Percentiles rank a stretch among this genome's conserved stretches.
These are phyloP conservation scores for Mytilinidion resinicola DNA, from an alignment of 495 filamentous ascomycete genomes.

Conservation along the genomic window DNA sequence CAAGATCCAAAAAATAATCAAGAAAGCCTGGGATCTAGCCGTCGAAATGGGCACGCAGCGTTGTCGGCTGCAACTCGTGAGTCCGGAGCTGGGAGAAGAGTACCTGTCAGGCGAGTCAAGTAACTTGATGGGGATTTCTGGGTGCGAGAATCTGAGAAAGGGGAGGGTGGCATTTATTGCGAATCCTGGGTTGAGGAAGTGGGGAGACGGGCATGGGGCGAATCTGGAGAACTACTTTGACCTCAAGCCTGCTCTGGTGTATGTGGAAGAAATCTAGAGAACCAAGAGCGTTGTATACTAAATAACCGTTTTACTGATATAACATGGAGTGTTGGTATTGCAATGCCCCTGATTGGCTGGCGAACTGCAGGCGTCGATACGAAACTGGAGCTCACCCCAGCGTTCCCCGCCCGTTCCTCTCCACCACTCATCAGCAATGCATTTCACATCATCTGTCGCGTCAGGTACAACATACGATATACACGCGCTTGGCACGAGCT, in stretches of 20 bases:
- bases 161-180: constrained; percentile 7
- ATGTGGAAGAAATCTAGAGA: background rate
- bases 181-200: constrained; percentile 13
- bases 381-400: too few species aligned
- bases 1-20: background rate
- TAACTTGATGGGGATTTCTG: constrained; percentile 2
- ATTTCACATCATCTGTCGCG: too few species aligned
- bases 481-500: too few species aligned
- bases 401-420: too few species aligned
- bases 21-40: constrained; percentile 5
- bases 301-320: too few species aligned
- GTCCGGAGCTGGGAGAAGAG: background rate
- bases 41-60: constrained; percentile 7
- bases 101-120: background rate
- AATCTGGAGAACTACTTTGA: background rate
- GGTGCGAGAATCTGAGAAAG: constrained; percentile 4
- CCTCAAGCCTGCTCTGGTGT: constrained; percentile 5
- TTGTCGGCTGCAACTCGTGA: constrained; percentile 8
- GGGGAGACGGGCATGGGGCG: constrained; percentile 11
- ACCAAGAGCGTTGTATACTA: too few species aligned
- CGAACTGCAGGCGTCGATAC: too few species aligned
- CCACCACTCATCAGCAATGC: too few species aligned
- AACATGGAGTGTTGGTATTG: too few species aligned
- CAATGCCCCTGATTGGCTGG: too few species aligned
- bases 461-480: too few species aligned